phyloP scores from a whole-genome alignment of 257 asterid species.

The Solanum megistacrolobum region DNA sequence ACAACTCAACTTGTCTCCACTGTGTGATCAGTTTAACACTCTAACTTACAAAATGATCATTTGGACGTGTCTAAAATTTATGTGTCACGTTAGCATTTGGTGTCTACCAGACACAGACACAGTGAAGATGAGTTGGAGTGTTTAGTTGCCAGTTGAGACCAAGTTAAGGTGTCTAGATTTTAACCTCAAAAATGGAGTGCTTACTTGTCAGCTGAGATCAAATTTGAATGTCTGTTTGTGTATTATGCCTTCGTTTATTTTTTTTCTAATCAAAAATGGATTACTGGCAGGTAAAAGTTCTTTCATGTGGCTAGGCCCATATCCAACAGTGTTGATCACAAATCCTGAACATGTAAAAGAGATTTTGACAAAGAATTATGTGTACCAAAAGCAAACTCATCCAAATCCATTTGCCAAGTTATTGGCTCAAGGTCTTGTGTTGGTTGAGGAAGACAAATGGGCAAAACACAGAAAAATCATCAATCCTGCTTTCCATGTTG shows the following conservation, averaged over 20 bases:
- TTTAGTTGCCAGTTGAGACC: background rate
- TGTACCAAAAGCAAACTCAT: background rate
- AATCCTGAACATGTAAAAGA: conserved; percentile 43
- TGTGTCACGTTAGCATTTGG: background rate
- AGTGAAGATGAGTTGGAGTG: background rate
- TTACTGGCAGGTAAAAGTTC: conserved; percentile 25
- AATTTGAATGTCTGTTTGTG: background rate
- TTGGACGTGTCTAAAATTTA: no score
- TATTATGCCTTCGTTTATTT: background rate
- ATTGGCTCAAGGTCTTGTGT: background rate
- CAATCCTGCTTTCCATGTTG: no score
- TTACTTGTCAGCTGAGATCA: no score
- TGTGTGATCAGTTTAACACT: no score
- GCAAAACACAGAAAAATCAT: no score
- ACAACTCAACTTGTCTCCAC: no score
- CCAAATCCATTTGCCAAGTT: background rate
- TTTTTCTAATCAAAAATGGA: background rate
- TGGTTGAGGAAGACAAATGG: background rate
- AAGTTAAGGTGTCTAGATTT: background rate
- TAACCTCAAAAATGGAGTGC: background rate
- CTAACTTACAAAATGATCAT: no score
- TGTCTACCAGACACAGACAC: background rate
- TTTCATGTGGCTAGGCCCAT: conserved; percentile 47
- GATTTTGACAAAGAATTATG: conserved; percentile 14
- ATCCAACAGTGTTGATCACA: conserved; percentile 20